Base-by-base conservation (phyloP, 805 yeast genomes). In the Saccharomycopsis sp. region DNA sequence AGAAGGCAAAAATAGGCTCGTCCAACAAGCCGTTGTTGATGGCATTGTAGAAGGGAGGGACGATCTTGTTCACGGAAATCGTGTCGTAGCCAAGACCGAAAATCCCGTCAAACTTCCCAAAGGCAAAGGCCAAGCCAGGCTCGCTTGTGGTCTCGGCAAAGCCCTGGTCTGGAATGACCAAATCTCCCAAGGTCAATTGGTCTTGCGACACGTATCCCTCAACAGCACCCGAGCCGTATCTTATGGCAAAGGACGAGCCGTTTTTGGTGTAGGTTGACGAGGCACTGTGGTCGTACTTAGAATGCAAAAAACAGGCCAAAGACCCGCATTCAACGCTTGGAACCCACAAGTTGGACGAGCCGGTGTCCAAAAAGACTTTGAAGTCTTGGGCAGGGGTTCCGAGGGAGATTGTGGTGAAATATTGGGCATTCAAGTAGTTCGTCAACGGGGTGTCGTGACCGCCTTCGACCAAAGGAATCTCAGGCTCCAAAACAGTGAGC, bases 51-150 rank as follows among this genome's bases (percentile, higher is more conserved):
- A 94, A 73, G 50, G 99, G 99, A 57, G 99, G 98, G 34, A 89
- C 96, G 67, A 91, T 83, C 68, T 83, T 81, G 78, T 91, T 79
- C 57, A 89, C 97, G 15, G 97, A 82, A 65, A 94, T 91, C 56
- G 97, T 79, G 74, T 89, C 89, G 75, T 92, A 94, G 63, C 89
- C 99, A 65, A 94, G 82, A 64, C 99, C 99, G 63, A 94, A 78
- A 65, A 94, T 91, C 75, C 99, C 99, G 71, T 94, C 99, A 71
- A 94, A 94, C 75, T 94, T 92, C 73, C 97, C 99, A 74, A 94
- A 94, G 55, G 99, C 98, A 76, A 94, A 94, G 0, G 97, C 94
- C 65, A 94, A 81, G 58, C 99, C 99, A 50, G 98, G 98, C 78
- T 94, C 99, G 66, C 83, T 82, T 59, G 99, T 94, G 63, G 97